phyloP scores from a whole-genome alignment of 805 yeast genomes.

The Clavispora vitiphila region DNA sequence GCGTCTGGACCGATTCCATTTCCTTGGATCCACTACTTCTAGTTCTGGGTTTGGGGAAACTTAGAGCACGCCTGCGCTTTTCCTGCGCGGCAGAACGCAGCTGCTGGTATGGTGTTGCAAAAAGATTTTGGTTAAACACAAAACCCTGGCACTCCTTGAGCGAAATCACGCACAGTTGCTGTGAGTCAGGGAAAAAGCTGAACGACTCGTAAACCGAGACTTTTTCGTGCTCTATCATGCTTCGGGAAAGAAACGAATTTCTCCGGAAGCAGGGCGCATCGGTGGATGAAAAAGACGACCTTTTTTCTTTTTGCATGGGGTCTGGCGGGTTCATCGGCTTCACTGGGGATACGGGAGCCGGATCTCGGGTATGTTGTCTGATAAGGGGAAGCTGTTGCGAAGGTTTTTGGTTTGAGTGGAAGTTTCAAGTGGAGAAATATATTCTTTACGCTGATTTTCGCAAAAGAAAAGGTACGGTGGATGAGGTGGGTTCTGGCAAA shows the following conservation, averaged over 20 bases:
- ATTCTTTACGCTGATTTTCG: background rate
- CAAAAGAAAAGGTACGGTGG: background rate
- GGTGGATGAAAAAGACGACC: conserved; percentile 28
- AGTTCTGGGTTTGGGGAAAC: conserved; percentile 10
- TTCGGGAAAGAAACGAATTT: conserved; percentile 49
- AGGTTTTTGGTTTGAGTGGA: no score
- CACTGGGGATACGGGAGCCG: background rate
- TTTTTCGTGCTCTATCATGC: conserved; percentile 55
- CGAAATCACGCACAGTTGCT: conserved; percentile 35
- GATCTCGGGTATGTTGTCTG: background rate
- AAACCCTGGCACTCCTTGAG: conserved; percentile 69
- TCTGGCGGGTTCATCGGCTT: background rate
- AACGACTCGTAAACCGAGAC: conserved; percentile 48
- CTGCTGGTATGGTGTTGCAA: conserved; percentile 69
- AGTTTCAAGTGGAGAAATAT: no score
- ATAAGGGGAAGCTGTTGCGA: background rate
- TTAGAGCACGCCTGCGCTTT: conserved; percentile 22
- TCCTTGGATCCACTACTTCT: background rate
- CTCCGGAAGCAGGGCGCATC: conserved; percentile 54
- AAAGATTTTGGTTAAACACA: conserved; percentile 69
- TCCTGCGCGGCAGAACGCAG: conserved; percentile 33
- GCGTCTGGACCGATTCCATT: conserved; percentile 6
- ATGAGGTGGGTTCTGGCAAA: background rate
- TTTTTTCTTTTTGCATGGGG: conserved; percentile 13
- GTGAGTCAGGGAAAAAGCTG: conserved; percentile 23